Evolutionary conservation across 2,329 filamentous ascomycete genomes (phyloP).

Genomic region (Pseudocercospora crystallina): DNA sequence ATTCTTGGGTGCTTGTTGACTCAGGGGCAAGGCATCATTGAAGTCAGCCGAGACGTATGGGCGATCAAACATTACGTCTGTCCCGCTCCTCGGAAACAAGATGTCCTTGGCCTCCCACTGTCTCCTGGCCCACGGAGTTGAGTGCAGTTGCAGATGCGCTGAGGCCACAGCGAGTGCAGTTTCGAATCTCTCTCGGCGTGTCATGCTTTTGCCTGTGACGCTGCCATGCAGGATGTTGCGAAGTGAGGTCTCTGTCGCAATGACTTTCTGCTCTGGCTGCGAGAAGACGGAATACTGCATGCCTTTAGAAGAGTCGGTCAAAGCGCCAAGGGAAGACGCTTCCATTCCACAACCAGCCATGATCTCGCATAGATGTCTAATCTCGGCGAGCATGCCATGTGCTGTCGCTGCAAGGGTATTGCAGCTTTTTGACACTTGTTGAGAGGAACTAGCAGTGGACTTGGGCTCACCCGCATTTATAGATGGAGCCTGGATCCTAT

Average conservation of each 20-base stretch:
- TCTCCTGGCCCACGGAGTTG: conserved; percentile 17
- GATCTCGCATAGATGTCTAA: conserved; percentile 9
- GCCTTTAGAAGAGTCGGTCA: conserved; percentile 4
- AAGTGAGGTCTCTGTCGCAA: conserved; percentile 6
- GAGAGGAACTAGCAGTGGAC: background rate
- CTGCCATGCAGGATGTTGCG: no score
- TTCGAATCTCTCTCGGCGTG: background rate
- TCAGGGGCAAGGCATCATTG: background rate
- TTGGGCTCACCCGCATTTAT: background rate
- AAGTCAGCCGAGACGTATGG: conserved; percentile 19
- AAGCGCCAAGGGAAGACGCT: conserved; percentile 2
- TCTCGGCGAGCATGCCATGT: background rate
- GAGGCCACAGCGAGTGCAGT: conserved; percentile 18
- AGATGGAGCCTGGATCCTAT: background rate
- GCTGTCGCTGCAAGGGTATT: background rate
- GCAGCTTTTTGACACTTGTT: no score
- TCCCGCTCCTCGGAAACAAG: conserved; percentile 7
- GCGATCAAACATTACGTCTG: conserved; percentile 6
- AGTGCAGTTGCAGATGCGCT: conserved; percentile 18
- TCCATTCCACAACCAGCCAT: conserved; percentile 12
- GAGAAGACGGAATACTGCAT: conserved; percentile 10
- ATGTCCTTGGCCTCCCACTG: conserved; percentile 20
- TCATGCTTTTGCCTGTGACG: no score
- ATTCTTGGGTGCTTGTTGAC: background rate
- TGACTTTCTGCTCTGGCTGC: conserved; percentile 9